Evolutionary conservation across 2,329 filamentous ascomycete genomes (phyloP).

Genomic region (Onygenales sp.): DNA sequence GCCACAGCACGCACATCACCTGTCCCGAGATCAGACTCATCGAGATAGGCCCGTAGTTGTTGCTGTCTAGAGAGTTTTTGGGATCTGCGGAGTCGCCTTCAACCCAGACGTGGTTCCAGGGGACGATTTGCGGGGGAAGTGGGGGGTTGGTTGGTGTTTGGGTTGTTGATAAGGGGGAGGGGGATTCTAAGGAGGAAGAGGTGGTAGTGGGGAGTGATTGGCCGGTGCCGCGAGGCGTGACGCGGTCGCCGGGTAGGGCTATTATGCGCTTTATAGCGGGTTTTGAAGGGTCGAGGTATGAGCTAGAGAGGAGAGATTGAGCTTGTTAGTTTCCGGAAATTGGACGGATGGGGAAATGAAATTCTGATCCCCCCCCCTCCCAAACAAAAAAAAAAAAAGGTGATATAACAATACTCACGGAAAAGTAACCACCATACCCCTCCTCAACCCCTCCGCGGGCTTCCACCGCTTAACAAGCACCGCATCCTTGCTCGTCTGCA

Average conservation of each 20-base stretch:
- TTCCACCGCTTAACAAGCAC: slow-evolving; percentile 34
- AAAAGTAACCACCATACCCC: slow-evolving; percentile 69
- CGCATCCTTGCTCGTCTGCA: slow-evolving; percentile 27
- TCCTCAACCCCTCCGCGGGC: slow-evolving; percentile 40
- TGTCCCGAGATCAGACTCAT: slow-evolving; percentile 64
- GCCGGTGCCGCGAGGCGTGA: slow-evolving; percentile 45
- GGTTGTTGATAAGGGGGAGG: slow-evolving; percentile 39
- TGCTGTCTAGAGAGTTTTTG: slow-evolving; percentile 68
- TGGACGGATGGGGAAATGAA: slow-evolving; percentile 1
- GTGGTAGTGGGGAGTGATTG: too few species aligned
- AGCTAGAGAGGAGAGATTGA: slow-evolving; percentile 38
- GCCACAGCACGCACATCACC: slow-evolving; percentile 64
- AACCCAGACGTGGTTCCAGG: slow-evolving; percentile 83
- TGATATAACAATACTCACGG: slow-evolving; percentile 13
- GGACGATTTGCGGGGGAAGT: slow-evolving; percentile 49
- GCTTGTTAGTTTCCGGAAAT: slow-evolving; percentile 6
- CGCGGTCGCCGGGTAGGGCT: slow-evolving; percentile 67
- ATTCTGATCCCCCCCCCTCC: too few species aligned
- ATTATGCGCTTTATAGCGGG: slow-evolving; percentile 74
- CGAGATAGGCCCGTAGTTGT: slow-evolving; percentile 78
- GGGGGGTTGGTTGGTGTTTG: background rate
- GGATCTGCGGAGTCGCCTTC: slow-evolving; percentile 71
- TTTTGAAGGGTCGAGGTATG: slow-evolving; percentile 59
- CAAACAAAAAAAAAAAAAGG: background rate
- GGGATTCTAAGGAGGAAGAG: slow-evolving; percentile 21